phyloP scores from a whole-genome alignment of 2,329 filamentous ascomycete species.

The Lachnellula occidentalis region DNA sequence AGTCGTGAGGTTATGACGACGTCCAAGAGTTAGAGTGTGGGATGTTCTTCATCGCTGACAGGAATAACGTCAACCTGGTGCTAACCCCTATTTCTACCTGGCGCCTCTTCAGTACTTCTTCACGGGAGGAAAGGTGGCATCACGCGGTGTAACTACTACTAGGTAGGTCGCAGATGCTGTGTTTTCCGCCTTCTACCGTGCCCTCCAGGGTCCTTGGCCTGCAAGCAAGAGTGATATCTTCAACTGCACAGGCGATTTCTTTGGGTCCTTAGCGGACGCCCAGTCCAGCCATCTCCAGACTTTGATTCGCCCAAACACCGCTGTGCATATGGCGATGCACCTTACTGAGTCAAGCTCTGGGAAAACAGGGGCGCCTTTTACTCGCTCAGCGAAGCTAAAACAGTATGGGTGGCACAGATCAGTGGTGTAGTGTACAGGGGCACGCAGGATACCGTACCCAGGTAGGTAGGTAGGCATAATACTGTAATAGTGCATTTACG shows the following conservation, averaged over 20 bases:
- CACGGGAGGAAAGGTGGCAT: not conserved
- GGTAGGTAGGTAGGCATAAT: too few species aligned
- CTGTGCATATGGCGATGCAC: not conserved
- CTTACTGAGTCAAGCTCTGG: not conserved
- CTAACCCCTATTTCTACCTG: not conserved
- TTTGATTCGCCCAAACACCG: conserved; percentile 6
- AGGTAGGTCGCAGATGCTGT: not conserved
- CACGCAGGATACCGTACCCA: too few species aligned
- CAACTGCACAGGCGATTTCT: conserved; percentile 7
- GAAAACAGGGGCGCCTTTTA: not conserved
- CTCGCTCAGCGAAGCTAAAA: not conserved
- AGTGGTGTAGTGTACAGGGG: too few species aligned
- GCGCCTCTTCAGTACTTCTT: not conserved
- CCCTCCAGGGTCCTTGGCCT: too few species aligned
- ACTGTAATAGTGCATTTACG: not conserved
- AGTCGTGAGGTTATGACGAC: conserved; percentile 1
- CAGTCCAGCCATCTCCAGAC: not conserved
- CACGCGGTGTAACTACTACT: not conserved
- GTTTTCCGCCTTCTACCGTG: not conserved
- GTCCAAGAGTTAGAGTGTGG: conserved; percentile 1
- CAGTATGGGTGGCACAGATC: not conserved
- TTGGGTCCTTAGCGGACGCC: conserved; percentile 13
- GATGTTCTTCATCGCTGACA: conserved; percentile 1
- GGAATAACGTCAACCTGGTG: not conserved
- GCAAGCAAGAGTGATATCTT: not conserved